Conservation (phyloP, 805 yeast species). For the Yarrowia keelungensis region DNA sequence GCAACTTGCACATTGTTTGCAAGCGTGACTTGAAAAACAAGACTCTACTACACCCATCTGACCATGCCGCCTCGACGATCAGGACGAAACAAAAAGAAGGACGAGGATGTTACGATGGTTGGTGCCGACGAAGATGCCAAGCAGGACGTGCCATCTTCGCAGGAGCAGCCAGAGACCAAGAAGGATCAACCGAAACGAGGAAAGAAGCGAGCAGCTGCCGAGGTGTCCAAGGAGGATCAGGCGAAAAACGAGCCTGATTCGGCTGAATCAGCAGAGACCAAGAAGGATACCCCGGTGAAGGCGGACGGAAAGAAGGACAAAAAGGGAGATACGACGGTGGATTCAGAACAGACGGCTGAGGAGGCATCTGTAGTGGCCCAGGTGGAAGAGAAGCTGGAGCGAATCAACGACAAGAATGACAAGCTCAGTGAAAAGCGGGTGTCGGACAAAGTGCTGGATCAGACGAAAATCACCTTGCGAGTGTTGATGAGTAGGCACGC, state of each 20-base stretch:
- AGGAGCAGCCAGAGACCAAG: slow-evolving; percentile 4
- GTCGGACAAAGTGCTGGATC: slow-evolving; percentile 13
- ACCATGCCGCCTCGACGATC: slow-evolving; percentile 37
- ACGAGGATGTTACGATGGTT: slow-evolving; percentile 27
- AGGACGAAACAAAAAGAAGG: slow-evolving; percentile 30
- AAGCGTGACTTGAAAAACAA: background rate
- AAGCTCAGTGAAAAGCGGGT: slow-evolving; percentile 2
- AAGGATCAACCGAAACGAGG: slow-evolving; percentile 7
- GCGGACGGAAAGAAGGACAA: no score
- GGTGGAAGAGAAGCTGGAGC: slow-evolving; percentile 29
- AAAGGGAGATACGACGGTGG: background rate
- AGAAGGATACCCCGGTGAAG: no score
- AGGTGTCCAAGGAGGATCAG: slow-evolving; percentile 13
- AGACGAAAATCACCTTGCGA: slow-evolving; percentile 17
- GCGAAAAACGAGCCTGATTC: background rate
- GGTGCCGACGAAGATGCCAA: slow-evolving; percentile 6
- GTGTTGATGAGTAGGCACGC: slow-evolving; percentile 27
- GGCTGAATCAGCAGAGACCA: background rate
- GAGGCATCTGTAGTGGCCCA: slow-evolving; percentile 1
- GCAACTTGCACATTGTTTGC: slow-evolving; percentile 7
- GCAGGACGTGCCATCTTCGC: background rate
- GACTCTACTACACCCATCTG: background rate
- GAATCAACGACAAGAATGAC: slow-evolving; percentile 22
- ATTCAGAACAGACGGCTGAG: background rate
- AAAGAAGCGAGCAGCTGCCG: slow-evolving; percentile 18